Percentiles rank a stretch among this genome's conserved stretches.
Evolutionary conservation across 2,329 filamentous ascomycete species (phyloP).

Genomic region (Pseudogymnoascus sp.): DNA sequence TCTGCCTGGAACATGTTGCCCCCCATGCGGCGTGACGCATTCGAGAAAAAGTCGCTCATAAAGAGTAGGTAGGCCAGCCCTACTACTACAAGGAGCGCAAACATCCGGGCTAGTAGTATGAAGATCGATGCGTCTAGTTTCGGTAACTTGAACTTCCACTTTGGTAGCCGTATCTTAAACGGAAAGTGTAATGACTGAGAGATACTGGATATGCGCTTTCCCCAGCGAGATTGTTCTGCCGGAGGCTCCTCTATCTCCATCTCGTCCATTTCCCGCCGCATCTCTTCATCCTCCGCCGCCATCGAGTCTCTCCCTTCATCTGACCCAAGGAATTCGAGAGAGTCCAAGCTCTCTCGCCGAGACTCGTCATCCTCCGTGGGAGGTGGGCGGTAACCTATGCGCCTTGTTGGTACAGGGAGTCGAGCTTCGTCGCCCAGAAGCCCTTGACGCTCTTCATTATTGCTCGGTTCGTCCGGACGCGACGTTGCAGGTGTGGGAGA

Average conservation of each 20-base stretch:
- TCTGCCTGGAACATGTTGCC: conserved; percentile 77
- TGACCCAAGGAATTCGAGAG: conserved; percentile 42
- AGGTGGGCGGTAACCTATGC: conserved; percentile 64
- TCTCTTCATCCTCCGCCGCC: conserved; percentile 49
- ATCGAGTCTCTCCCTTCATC: conserved; percentile 44
- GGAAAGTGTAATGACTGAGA: conserved; percentile 21
- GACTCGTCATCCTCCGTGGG: conserved; percentile 75
- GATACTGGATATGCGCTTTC: conserved; percentile 31
- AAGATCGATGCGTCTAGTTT: conserved; percentile 33
- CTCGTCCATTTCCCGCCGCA: conserved; percentile 79
- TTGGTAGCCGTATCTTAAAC: conserved; percentile 24
- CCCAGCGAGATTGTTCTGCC: conserved; percentile 35
- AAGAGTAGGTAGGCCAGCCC: conserved; percentile 78
- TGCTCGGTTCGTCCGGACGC: conserved; percentile 54
- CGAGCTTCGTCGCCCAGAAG: conserved; percentile 51
- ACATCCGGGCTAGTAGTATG: conserved; percentile 63
- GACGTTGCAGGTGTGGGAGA: conserved; percentile 55
- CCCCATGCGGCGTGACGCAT: conserved; percentile 53
- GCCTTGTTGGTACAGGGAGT: conserved; percentile 35
- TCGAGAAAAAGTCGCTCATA: conserved; percentile 72
- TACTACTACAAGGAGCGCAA: conserved; percentile 68
- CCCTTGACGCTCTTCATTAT: conserved; percentile 70
- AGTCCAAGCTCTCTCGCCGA: conserved; percentile 23
- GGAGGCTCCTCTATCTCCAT: conserved; percentile 73
- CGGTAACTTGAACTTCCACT: conserved; percentile 22